Evolutionary conservation across 2,329 filamentous ascomycete genomes (phyloP).

Genomic region (Fusarium devonianum): DNA sequence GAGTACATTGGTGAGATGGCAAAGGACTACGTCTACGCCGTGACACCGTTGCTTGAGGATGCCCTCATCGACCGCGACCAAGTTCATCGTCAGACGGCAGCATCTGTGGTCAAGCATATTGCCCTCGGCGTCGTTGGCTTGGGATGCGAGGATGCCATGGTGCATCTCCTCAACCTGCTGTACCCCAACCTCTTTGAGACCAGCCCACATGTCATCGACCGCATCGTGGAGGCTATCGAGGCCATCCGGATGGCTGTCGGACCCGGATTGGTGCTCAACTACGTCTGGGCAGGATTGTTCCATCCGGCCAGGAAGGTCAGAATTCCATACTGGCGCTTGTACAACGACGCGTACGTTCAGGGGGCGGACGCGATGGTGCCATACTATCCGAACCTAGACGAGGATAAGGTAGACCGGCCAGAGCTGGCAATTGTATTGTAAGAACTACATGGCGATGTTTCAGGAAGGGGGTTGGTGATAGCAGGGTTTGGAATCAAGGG

Average conservation of each 20-base stretch:
- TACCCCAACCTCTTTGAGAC: slow-evolving; percentile 99
- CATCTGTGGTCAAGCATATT: slow-evolving; percentile 96
- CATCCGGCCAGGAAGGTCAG: slow-evolving; percentile 95
- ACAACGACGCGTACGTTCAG: slow-evolving; percentile 97
- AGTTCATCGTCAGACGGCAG: slow-evolving; percentile 95
- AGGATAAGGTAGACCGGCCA: slow-evolving; percentile 78
- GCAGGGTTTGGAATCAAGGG: slow-evolving; percentile 22
- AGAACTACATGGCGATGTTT: slow-evolving; percentile 37
- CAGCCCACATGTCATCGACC: slow-evolving; percentile 96
- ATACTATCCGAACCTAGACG: slow-evolving; percentile 88
- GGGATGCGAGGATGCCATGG: slow-evolving; percentile 97
- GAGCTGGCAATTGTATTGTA: slow-evolving; percentile 86
- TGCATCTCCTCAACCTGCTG: slow-evolving; percentile 93
- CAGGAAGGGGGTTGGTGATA: slow-evolving; percentile 13
- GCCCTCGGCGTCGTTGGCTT: slow-evolving; percentile 96
- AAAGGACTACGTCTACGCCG: slow-evolving; percentile 98
- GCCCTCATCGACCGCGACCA: slow-evolving; percentile 97
- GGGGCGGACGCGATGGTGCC: slow-evolving; percentile 94
- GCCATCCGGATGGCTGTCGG: slow-evolving; percentile 93
- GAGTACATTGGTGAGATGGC: slow-evolving; percentile 99
- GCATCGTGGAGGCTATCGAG: slow-evolving; percentile 96
- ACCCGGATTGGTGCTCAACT: slow-evolving; percentile 93
- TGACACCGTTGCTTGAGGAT: slow-evolving; percentile 94
- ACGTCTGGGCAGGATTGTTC: slow-evolving; percentile 97
- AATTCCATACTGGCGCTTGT: slow-evolving; percentile 93